phyloP scores from a whole-genome alignment of 176 grass and related monocot species.

The Oryza meridionalis region DNA sequence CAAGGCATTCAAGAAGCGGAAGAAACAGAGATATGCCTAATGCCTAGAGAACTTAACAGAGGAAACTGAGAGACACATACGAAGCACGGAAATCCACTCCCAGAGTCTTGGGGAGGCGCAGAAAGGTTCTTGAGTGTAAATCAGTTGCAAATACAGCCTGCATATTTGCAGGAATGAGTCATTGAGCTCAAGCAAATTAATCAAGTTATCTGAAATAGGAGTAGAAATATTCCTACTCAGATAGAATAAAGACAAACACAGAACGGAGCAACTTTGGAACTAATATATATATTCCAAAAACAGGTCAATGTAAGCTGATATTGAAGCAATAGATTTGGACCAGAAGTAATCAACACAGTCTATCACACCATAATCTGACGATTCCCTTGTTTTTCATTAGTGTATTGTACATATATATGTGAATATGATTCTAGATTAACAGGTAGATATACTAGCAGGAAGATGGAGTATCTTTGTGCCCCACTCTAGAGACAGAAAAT shows the following conservation, averaged over 20 bases:
- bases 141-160: conserved; percentile 94
- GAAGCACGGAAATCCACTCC: conserved; percentile 99
- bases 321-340: conserved; percentile 7
- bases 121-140: conserved; percentile 88
- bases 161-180: conserved; percentile 28
- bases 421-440: background rate
- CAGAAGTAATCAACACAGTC: background rate
- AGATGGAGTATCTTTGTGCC: background rate
- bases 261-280: background rate
- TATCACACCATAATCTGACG: background rate
- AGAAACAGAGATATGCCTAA: background rate
- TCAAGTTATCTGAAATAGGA: conserved; percentile 7
- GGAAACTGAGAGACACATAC: conserved; percentile 59
- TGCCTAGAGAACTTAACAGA: conserved; percentile 12
- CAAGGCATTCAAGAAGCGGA: background rate
- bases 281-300: conserved; percentile 6
- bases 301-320: background rate
- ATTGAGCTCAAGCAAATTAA: conserved; percentile 11
- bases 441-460: background rate
- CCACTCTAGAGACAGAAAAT: background rate
- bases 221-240: background rate
- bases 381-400: background rate
- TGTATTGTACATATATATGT: background rate
- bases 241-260: conserved; percentile 11
- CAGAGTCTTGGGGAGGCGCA: conserved; percentile 87